Evolutionary conservation across 2,329 filamentous ascomycete species (phyloP), one percentile per base, ranked within the genome.

Genomic region (Cryphonectria radicalis): DNA sequence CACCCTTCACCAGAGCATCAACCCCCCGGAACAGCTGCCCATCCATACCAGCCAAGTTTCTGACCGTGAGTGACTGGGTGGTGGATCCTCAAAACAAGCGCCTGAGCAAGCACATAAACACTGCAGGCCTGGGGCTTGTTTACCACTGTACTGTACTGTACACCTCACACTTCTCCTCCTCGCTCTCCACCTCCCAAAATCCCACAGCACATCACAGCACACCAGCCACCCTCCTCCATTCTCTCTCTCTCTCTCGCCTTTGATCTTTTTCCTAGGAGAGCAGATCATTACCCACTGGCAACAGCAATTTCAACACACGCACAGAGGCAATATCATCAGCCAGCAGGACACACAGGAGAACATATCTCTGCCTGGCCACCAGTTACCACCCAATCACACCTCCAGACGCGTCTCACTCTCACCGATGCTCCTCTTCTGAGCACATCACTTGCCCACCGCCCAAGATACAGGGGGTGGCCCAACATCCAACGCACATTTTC

Each of bases 251-350:
- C 46, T 50, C 46, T 67, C 22, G 32, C 40, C 65, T 25, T 65
- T 55, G 43, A 32, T 68, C 43, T 68, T 40, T 42, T 42, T 37
- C 46, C 35, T 63, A 35, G 67, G 60, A 63, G 60, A 68, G 43
- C 28, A 63, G 59, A 11, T 57, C 67, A 69, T 69, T 57, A 63
- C 60, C 67, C 46, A 69, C 8, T 60, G 63, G 50, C 65, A 65
- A 37, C 50, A 66, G 32, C 67, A 19, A n/a, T 50, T 50, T 17
- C 46, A 57, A 68, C 40, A 63, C 57, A 66, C 17, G 53, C 63
- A 64, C 17, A 70, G 22, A 46, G 60, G 46, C 60, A 71, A 59
- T 67, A 67, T 32, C 63, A 62, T 50, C 71, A 64, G 65, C 4
- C 53, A 72, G 65, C 68, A 66, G 68, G 28, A 57, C 65, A 37